Percentiles rank a stretch among this genome's conserved stretches.
Conservation (phyloP, 257 asterid genomes). For the Nicotiana attenuata region DNA sequence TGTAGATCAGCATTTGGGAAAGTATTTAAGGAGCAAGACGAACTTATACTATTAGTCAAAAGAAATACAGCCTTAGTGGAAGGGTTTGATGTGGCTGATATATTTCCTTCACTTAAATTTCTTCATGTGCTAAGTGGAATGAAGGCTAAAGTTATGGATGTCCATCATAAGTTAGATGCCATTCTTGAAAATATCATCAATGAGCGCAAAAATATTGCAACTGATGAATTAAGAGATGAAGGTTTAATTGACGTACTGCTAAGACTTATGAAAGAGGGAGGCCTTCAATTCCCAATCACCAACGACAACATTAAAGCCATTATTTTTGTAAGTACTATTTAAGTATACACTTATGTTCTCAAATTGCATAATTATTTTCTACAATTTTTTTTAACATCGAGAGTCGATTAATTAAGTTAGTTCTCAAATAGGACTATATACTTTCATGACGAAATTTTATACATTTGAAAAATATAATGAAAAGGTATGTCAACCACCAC, state of each 20-base stretch:
- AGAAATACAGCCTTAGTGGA: background rate
- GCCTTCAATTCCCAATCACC: conserved; percentile 7
- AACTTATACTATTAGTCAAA: background rate
- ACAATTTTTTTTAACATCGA: background rate
- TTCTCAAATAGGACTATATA: background rate
- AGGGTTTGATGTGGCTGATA: background rate
- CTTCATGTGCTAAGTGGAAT: background rate
- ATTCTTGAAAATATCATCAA: background rate
- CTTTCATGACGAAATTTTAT: no score
- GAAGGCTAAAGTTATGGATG: background rate
- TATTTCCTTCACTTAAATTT: background rate
- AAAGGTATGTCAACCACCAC: background rate
- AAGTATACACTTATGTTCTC: background rate
- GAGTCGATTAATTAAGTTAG: background rate
- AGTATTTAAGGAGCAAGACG: background rate
- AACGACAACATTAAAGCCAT: conserved; percentile 12
- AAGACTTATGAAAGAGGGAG: background rate
- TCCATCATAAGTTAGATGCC: background rate
- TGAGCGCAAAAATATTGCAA: background rate
- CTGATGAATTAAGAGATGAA: background rate
- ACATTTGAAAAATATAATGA: background rate
- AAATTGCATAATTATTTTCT: background rate
- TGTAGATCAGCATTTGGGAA: background rate
- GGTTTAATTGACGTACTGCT: conserved; percentile 2
- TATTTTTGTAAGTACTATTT: background rate